Conservation (phyloP, 352 stramenopile genomes). For the Chrysophaeum taylorii region DNA sequence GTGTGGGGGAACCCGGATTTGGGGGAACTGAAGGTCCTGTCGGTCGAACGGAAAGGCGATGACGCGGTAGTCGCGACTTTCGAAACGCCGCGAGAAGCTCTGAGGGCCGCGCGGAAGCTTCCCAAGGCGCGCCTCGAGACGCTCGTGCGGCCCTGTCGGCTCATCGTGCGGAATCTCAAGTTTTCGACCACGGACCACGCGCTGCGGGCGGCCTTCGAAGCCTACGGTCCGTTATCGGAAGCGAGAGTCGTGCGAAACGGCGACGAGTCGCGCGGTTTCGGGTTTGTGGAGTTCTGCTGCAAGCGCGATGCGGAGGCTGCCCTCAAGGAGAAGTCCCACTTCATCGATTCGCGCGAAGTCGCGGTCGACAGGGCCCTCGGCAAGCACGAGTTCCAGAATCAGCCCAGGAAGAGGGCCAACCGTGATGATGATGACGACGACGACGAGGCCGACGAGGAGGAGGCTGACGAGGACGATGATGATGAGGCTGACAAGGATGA, state of each 20-base stretch:
- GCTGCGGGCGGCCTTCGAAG: conserved; percentile 21
- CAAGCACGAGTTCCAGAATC: conserved; percentile 22
- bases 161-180: conserved; percentile 31
- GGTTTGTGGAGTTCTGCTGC: conserved; percentile 34
- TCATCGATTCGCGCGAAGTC: conserved; percentile 4
- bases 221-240: conserved; percentile 28
- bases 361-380: conserved; percentile 28
- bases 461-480: not conserved
- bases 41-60: too few species aligned
- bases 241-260: conserved; percentile 1
- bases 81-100: too few species aligned
- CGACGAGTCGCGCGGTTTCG: conserved; percentile 24
- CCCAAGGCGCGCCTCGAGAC: not conserved
- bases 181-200: conserved; percentile 23
- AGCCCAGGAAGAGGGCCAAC: conserved; percentile 12
- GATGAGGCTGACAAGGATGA: conserved; percentile 18
- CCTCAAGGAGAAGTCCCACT: not conserved
- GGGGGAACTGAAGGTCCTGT: too few species aligned
- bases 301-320: conserved; percentile 19
- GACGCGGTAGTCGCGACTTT: too few species aligned
- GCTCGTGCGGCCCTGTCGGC: conserved; percentile 25
- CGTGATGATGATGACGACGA: too few species aligned
- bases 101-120: conserved; percentile 16
- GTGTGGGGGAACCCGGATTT: too few species aligned
- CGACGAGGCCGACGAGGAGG: not conserved